Conservation (phyloP, 2,329 filamentous ascomycete species). For the Pseudogymnoascus sp. region DNA sequence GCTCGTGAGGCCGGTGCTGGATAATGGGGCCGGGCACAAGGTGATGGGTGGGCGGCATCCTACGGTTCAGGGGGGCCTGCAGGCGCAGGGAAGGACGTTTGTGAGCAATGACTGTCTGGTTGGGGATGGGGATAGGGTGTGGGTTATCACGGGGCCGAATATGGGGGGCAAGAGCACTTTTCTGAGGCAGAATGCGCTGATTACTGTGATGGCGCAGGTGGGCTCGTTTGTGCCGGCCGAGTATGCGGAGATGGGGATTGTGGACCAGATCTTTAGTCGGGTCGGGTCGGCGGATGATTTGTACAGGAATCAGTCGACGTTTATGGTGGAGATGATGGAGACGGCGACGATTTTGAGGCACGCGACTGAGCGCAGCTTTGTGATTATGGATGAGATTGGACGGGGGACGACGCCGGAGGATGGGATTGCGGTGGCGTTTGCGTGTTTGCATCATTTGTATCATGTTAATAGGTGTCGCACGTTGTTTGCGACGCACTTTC, state of each 20-base stretch:
- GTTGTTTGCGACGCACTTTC: slow-evolving; percentile 94
- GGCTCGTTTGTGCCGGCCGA: slow-evolving; percentile 88
- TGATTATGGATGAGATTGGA: slow-evolving; percentile 98
- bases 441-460: slow-evolving; percentile 77
- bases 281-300: slow-evolving; percentile 91
- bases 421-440: slow-evolving; percentile 82
- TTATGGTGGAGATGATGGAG: slow-evolving; percentile 99
- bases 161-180: slow-evolving; percentile 99
- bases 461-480: slow-evolving; percentile 69
- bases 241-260: slow-evolving; percentile 77
- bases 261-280: slow-evolving; percentile 93
- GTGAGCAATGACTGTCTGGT: slow-evolving; percentile 80
- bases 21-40: slow-evolving; percentile 57
- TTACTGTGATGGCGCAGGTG: slow-evolving; percentile 86
- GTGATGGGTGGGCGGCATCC: slow-evolving; percentile 85
- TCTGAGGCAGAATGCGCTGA: slow-evolving; percentile 88
- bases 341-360: slow-evolving; percentile 82
- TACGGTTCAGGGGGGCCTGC: slow-evolving; percentile 78
- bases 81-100: slow-evolving; percentile 72
- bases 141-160: slow-evolving; percentile 78
- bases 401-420: slow-evolving; percentile 91
- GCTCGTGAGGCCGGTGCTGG: slow-evolving; percentile 67
- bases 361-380: slow-evolving; percentile 78
- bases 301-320: slow-evolving; percentile 91
- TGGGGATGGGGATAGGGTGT: slow-evolving; percentile 57